Evolutionary conservation across 1,284 basidiomycete genomes (phyloP), one percentile per base, ranked within the genome.

Genomic region (Melampsora americana): DNA sequence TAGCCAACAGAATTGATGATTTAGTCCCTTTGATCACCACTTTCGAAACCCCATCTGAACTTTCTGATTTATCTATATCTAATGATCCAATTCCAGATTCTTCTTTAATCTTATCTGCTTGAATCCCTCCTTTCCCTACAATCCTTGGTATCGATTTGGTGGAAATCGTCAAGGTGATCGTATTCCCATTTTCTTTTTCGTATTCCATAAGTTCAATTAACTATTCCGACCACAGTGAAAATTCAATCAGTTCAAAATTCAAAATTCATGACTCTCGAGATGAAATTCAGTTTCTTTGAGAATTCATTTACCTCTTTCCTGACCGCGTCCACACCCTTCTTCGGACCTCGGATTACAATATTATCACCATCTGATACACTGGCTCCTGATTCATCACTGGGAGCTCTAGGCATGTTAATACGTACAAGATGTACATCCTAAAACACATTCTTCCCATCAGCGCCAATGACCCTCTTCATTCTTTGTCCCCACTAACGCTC

Each of bases 61-160:
- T 88, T 11, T 85, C 83, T 48, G 85, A 85, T 85, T 90, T 92
- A 82, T 95, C 93, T 77, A 99, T 87, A 83, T 99, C 96, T 79
- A 99, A 93, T 12, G 79, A 74, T 81, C 92, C 89, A 20, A 94
- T 90, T 61, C 88, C 91, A 20, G 92, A 93, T 75, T 90, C 88
- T 80, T 93, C 92, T 86, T 97, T 97, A 85, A 99, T 96, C 82
- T 93, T 91, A 84, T 95, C 96, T 86, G 99, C 94, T 64, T 87
- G 90, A 0, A 88, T 87, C 70, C 96, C 96, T 68, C 89, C 89
- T 81, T 89, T 91, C 77, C 96, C 96, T 79, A 99, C 89, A 79
- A 99, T 92, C 78, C 93, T 91, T 48, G 95, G 89, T 75, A 99
- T 88, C 14, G 92, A 88, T 78, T 91, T 91, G 79, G 87, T 87